A percentile compares a stretch with the other conserved stretches of the same genome.
phyloP scores from a whole-genome alignment of 495 filamentous ascomycete species.

The Xylaria acuta region DNA sequence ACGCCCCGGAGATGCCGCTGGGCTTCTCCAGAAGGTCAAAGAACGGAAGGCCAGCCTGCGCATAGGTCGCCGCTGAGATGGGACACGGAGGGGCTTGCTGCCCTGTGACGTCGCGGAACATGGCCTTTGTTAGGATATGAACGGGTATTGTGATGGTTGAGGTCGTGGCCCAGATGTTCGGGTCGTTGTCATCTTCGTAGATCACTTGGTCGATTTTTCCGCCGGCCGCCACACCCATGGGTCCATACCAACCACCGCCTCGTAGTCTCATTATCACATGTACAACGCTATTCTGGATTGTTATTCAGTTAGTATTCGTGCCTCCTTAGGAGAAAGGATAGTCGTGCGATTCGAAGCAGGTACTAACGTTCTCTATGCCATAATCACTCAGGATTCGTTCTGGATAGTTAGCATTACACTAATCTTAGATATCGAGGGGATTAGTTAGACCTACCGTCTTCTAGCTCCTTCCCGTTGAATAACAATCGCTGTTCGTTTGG shows the following conservation, averaged over 20 bases:
- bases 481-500: constrained; percentile 1
- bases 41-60: constrained; percentile 42
- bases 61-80: constrained; percentile 44
- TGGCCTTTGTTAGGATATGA: constrained; percentile 47
- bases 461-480: neutral
- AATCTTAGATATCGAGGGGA: neutral
- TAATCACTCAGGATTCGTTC: constrained; percentile 7
- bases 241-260: neutral
- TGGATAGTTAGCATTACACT: neutral
- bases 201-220: constrained; percentile 47
- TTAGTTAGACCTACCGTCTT: neutral
- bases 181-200: constrained; percentile 27
- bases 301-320: neutral
- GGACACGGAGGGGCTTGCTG: constrained; percentile 41
- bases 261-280: neutral
- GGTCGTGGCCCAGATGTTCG: constrained; percentile 43
- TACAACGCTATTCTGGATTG: neutral
- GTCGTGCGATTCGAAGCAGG: neutral
- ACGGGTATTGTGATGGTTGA: constrained; percentile 47
- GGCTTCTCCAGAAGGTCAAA: constrained; percentile 43
- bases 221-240: constrained; percentile 47
- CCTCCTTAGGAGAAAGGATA: no score
- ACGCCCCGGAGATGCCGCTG: constrained; percentile 29
- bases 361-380: neutral
- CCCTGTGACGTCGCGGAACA: constrained; percentile 46